These are phyloP conservation scores for Leccinum disarticulatum DNA, from an alignment of 768 basidiomycete species.

Conservation along the genomic window DNA sequence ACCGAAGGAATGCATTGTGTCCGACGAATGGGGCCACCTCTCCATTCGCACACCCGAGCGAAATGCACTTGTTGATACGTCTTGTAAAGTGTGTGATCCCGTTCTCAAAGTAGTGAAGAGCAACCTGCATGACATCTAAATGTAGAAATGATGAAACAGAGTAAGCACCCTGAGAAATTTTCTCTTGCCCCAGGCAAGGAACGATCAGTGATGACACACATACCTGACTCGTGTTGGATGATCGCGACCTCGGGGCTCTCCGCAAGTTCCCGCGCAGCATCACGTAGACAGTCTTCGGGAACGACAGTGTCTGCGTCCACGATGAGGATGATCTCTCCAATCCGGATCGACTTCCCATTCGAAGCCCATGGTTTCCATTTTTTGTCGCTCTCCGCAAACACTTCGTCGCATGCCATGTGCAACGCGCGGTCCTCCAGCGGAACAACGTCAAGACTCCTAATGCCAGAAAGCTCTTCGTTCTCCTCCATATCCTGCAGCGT, in stretches of 20 bases:
- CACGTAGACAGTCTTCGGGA: constrained; percentile 87
- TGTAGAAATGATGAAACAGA: neutral
- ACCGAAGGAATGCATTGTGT: constrained; percentile 87
- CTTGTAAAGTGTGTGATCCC: constrained; percentile 88
- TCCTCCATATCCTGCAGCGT: constrained; percentile 44
- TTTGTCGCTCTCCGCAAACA: constrained; percentile 54
- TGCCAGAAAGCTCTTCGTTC: constrained; percentile 31
- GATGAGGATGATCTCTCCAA: constrained; percentile 79
- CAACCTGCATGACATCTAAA: constrained; percentile 86
- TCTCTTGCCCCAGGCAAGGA: constrained; percentile 21
- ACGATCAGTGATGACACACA: constrained; percentile 26
- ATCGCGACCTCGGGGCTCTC: constrained; percentile 66
- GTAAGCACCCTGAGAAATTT: neutral
- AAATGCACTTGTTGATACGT: constrained; percentile 82
- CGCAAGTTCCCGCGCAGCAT: constrained; percentile 82
- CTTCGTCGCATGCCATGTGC: constrained; percentile 72
- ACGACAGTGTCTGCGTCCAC: constrained; percentile 90
- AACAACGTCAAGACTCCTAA: constrained; percentile 36
- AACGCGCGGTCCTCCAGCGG: constrained; percentile 70
- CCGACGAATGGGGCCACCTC: constrained; percentile 80
- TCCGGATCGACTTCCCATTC: constrained; percentile 71
- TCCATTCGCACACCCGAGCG: constrained; percentile 75
- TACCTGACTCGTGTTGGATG: constrained; percentile 85
- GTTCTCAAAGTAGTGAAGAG: constrained; percentile 88
- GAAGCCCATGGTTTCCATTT: constrained; percentile 74